These are phyloP conservation scores for Trichoderma sp. DNA, from an alignment of 2,329 filamentous ascomycete species.

Conservation along the genomic window DNA sequence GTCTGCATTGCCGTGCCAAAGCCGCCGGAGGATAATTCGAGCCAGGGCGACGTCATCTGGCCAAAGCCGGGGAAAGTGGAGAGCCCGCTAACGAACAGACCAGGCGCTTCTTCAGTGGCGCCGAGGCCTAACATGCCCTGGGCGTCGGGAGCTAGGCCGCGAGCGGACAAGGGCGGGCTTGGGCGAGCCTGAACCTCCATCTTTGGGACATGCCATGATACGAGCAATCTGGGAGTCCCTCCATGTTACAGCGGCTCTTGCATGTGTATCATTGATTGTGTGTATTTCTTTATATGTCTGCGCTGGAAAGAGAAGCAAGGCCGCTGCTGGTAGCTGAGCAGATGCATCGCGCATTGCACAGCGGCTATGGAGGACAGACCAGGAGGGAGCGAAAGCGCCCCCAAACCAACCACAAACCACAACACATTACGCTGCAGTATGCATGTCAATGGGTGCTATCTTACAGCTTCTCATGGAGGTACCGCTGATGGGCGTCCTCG, in stretches of 20 bases:
- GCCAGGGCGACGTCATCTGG: slow-evolving; percentile 22
- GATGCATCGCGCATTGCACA: neutral
- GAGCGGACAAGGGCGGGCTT: slow-evolving; percentile 9
- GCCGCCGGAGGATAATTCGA: slow-evolving; percentile 12
- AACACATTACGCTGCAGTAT: neutral
- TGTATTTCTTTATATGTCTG: neutral
- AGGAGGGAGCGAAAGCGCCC: slow-evolving; percentile 2
- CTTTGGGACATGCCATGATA: neutral
- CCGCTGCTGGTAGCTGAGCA: neutral
- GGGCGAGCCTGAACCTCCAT: neutral
- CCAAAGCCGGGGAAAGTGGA: slow-evolving; percentile 25
- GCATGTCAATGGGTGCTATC: neutral
- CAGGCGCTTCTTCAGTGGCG: slow-evolving; percentile 22
- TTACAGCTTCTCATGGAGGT: no score
- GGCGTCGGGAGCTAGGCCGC: slow-evolving; percentile 14
- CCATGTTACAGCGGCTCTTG: neutral
- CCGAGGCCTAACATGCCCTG: slow-evolving; percentile 15
- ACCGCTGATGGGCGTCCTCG: no score
- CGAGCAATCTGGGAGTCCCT: neutral
- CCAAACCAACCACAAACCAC: neutral
- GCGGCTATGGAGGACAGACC: neutral
- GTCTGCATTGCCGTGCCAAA: slow-evolving; percentile 25
- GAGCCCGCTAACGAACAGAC: neutral
- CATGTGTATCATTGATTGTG: neutral
- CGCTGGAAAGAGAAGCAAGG: no score